phyloP scores from a whole-genome alignment of 1,284 basidiomycete genomes.

The Irpex lacteus region DNA sequence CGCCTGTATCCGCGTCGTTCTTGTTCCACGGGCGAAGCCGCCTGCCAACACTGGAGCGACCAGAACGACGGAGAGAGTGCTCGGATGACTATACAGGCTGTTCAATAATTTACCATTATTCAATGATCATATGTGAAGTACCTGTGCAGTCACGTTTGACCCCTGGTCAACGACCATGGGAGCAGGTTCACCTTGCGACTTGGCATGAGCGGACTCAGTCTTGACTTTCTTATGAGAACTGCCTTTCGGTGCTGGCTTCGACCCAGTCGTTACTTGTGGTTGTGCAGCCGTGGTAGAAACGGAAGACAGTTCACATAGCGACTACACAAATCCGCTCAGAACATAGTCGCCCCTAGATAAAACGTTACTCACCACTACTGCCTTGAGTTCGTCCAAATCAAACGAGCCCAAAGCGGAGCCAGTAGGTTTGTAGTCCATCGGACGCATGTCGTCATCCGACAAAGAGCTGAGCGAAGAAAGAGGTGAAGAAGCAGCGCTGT shows the following conservation, averaged over 20 bases:
- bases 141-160: not conserved
- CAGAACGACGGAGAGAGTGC: constrained; percentile 6
- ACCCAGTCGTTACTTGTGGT: not conserved
- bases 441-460: constrained; percentile 48
- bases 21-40: constrained; percentile 5
- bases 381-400: constrained; percentile 34
- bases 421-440: not conserved
- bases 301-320: not conserved
- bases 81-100: not conserved
- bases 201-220: not conserved
- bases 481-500: constrained; percentile 53
- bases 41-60: constrained; percentile 1
- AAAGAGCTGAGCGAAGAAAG: constrained; percentile 70
- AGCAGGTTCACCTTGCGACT: not conserved
- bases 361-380: constrained; percentile 26
- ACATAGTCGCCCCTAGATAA: not conserved
- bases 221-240: not conserved
- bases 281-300: not conserved
- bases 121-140: not conserved
- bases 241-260: not conserved
- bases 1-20: not conserved
- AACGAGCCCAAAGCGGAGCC: constrained; percentile 13
- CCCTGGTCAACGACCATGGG: not conserved
- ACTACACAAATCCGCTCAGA: not conserved
- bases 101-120: not conserved